Base-by-base conservation (phyloP, 768 basidiomycete genomes). In the Tulasnella sp. region DNA sequence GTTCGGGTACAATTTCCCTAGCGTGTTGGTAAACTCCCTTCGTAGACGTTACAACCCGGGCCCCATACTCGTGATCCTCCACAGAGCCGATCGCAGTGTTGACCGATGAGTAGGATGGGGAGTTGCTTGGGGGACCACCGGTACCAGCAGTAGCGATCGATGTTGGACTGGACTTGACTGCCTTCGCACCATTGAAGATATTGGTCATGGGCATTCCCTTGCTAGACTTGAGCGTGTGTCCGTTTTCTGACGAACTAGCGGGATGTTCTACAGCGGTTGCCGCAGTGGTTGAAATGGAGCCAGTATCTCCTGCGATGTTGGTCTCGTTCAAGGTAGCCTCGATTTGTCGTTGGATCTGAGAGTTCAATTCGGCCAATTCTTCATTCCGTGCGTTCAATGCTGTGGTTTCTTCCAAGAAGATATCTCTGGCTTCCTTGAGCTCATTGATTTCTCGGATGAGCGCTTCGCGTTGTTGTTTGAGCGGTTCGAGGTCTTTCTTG, bases 341-440 rank as follows among this genome's bases (percentile, higher is more conserved):
- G 82, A 93, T 88, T 79, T 93, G 91, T 46, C 93, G 90, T 13
- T 90, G 85, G 80, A 96, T 93, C 42, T 94, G 92, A 5, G 91
- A 88, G 80, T 93, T 93, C 67, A 98, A 89, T 83, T 95, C 93
- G 0, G 93, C 92, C 7, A 99, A 88, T 83, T 96, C 94, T 81
- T 96, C 95, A 85, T 99, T 99, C 71, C 95, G 90, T 7, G 91
- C 91, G 83, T 94, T 95, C 73, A 99, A 88, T 29, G 91, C 91
- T 0, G 95, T 92, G 0, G 95, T 93, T 85, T 99, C 98, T 82
- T 97, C 96, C 55, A 96, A 85, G 84, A 93, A 92, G 57, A 91
- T 88, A 80, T 98, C 95, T 42, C 94, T 90, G 0, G 93, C 90
- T 20, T 93, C 92, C 82, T 91, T 91, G 72, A 99, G 90, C 81